Conservation (phyloP, 75 land plant species). For the Selaginella moellendorffii region DNA sequence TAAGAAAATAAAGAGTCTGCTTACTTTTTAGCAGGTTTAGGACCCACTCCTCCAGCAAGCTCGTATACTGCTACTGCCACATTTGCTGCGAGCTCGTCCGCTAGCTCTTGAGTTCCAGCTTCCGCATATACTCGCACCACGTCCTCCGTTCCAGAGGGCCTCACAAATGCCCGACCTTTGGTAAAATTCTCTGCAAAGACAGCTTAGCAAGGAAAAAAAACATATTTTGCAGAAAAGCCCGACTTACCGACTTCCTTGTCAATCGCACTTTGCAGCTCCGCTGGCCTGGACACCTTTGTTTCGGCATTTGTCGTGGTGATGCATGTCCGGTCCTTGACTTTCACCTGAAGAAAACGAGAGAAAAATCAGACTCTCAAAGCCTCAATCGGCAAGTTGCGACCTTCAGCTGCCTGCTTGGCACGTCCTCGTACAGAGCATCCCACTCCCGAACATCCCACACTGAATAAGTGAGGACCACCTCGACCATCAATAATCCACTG, state of each 20-base stretch:
- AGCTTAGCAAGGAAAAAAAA: no score
- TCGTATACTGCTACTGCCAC: constrained; percentile 48
- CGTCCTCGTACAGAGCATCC: constrained; percentile 68
- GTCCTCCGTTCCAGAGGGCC: constrained; percentile 97
- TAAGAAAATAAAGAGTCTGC: no score
- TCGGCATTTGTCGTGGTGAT: constrained; percentile 69
- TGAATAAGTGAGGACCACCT: constrained; percentile 49
- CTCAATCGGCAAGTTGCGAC: constrained; percentile 19
- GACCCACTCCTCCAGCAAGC: constrained; percentile 37
- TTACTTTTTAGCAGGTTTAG: no score
- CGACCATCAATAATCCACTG: constrained; percentile 83
- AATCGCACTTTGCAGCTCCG: constrained; percentile 60
- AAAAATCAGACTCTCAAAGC: not conserved
- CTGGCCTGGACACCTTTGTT: constrained; percentile 53
- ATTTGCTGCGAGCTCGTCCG: constrained; percentile 50
- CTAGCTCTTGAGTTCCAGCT: constrained; percentile 65
- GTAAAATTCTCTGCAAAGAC: constrained; percentile 27
- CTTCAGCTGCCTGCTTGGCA: constrained; percentile 92
- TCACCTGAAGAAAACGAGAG: constrained; percentile 43
- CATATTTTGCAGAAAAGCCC: no score
- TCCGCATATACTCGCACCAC: constrained; percentile 88
- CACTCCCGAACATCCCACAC: constrained; percentile 71
- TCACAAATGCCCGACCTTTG: constrained; percentile 66
- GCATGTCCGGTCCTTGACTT: constrained; percentile 55
- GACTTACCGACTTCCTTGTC: constrained; percentile 62